A percentile compares a stretch with the other conserved stretches of the same genome.
Conservation (phyloP, 768 basidiomycete genomes). For the Auricularia cornea region DNA sequence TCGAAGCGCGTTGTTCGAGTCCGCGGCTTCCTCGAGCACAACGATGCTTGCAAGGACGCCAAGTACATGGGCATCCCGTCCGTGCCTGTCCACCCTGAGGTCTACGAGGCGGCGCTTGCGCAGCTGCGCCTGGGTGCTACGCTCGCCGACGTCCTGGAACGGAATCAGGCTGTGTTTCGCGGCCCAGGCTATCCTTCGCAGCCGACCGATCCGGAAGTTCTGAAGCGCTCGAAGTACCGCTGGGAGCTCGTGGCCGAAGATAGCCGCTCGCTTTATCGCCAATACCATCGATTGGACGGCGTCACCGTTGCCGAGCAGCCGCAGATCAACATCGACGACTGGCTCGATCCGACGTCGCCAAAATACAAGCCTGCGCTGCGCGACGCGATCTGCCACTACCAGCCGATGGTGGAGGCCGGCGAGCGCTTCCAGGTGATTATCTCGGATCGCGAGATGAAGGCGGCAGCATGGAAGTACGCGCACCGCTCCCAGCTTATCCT, state of each 20-base stretch:
- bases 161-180: slow-evolving; percentile 7
- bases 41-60: slow-evolving; percentile 17
- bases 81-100: slow-evolving; percentile 26
- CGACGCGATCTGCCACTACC: slow-evolving; percentile 21
- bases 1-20: slow-evolving; percentile 14
- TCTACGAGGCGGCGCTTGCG: slow-evolving; percentile 14
- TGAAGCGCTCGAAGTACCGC: slow-evolving; percentile 9
- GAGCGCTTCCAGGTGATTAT: slow-evolving; percentile 27
- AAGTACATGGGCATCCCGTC: slow-evolving; percentile 15
- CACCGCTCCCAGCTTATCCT: slow-evolving; percentile 16
- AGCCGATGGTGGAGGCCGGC: slow-evolving; percentile 7
- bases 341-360: slow-evolving; percentile 18
- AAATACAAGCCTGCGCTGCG: slow-evolving; percentile 11
- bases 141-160: slow-evolving; percentile 12
- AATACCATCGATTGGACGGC: neutral
- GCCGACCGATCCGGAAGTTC: too few species aligned
- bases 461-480: slow-evolving; percentile 16
- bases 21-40: slow-evolving; percentile 21
- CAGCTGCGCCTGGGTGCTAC: slow-evolving; percentile 4
- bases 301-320: neutral
- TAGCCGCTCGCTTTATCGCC: slow-evolving; percentile 7
- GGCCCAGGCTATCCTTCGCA: neutral
- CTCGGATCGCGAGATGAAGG: slow-evolving; percentile 14
- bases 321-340: slow-evolving; percentile 20
- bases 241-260: slow-evolving; percentile 15